Evolutionary conservation across 768 basidiomycete genomes (phyloP).

Genomic region (Lactifluus hygrophoroides): DNA sequence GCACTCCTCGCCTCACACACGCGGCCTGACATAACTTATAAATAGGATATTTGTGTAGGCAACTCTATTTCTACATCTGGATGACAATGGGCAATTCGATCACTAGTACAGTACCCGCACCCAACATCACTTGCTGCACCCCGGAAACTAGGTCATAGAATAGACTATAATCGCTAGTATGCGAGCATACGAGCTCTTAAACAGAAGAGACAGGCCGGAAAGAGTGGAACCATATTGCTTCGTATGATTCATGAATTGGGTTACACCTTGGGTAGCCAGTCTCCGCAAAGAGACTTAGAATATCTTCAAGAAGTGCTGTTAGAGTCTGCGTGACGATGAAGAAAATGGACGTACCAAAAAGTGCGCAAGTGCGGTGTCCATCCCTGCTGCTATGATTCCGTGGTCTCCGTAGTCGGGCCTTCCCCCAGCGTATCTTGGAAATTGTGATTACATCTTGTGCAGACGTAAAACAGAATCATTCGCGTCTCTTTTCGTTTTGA

Average conservation of each 20-base stretch:
- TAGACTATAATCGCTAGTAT: neutral
- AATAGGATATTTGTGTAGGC: no score
- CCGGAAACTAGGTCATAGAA: neutral
- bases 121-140: no score
- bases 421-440: conserved; percentile 54
- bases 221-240: neutral
- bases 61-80: neutral
- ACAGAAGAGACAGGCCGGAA: neutral
- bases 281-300: no score
- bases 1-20: no score
- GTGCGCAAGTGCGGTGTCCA: neutral
- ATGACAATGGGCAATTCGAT: neutral
- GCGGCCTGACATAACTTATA: neutral
- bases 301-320: neutral
- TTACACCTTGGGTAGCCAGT: no score
- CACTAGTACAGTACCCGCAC: neutral
- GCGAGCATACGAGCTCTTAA: neutral
- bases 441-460: conserved; percentile 69
- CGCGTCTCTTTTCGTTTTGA: conserved; percentile 93
- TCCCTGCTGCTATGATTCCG: conserved; percentile 23
- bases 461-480: conserved; percentile 91
- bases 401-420: conserved; percentile 32
- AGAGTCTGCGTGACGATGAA: neutral
- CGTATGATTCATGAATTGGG: neutral
- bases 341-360: neutral